A percentile compares a stretch with the other conserved stretches of the same genome.
phyloP scores from a whole-genome alignment of 78 protist genomes.

The Dictyostelium purpureum region DNA sequence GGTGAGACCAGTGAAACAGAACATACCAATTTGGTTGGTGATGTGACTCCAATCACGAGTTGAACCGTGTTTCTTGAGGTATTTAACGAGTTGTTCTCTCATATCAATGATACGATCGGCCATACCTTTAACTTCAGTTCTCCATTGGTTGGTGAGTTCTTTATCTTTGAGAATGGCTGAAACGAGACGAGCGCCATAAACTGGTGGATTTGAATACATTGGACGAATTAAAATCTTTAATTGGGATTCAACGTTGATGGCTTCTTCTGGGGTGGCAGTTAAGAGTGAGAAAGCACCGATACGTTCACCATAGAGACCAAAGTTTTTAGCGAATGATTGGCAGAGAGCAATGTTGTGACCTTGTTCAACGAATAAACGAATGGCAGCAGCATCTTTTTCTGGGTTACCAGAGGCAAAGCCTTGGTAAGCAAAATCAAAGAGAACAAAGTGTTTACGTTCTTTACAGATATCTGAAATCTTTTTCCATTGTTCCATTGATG shows the following conservation, averaged over 20 bases:
- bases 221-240: slow-evolving; percentile 92
- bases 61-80: slow-evolving; percentile 84
- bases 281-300: slow-evolving; percentile 78
- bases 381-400: slow-evolving; percentile 92
- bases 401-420: slow-evolving; percentile 98
- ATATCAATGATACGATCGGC: slow-evolving; percentile 93
- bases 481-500: slow-evolving; percentile 96
- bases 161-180: slow-evolving; percentile 81
- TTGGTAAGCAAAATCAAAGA: slow-evolving; percentile 99
- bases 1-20: slow-evolving; percentile 96
- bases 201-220: slow-evolving; percentile 97
- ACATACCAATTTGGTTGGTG: slow-evolving; percentile 98
- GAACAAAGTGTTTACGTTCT: slow-evolving; percentile 72
- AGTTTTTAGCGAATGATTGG: slow-evolving; percentile 98
- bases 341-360: slow-evolving; percentile 75
- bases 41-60: slow-evolving; percentile 96
- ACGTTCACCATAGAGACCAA: slow-evolving; percentile 98
- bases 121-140: slow-evolving; percentile 89
- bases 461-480: slow-evolving; percentile 64
- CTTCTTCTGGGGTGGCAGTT: slow-evolving; percentile 52
- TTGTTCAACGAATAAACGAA: slow-evolving; percentile 75
- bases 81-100: slow-evolving; percentile 84
- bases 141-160: slow-evolving; percentile 80
- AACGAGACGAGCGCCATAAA: slow-evolving; percentile 97
- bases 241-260: slow-evolving; percentile 86